These are phyloP conservation scores for Escallonia rubra DNA, from an alignment of 129 eudicot species.

Conservation along the genomic window DNA sequence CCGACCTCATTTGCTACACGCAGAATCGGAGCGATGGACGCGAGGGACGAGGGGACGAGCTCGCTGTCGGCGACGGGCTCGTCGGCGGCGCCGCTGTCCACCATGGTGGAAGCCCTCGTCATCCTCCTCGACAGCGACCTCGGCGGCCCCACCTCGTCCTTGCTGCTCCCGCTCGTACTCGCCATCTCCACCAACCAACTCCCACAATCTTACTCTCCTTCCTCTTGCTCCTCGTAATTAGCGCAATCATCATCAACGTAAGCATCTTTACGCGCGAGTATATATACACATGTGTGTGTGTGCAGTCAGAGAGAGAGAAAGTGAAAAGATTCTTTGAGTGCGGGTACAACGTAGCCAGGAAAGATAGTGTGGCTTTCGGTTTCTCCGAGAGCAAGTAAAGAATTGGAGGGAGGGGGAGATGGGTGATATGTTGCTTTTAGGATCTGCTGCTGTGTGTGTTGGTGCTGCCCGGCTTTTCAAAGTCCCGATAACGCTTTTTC, in stretches of 20 bases:
- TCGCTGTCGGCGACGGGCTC: slow-evolving; percentile 66
- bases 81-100: slow-evolving; percentile 48
- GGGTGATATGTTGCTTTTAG: no score
- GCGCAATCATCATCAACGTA: background rate
- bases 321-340: slow-evolving; percentile 16
- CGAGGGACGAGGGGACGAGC: slow-evolving; percentile 86
- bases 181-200: slow-evolving; percentile 45
- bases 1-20: slow-evolving; percentile 86
- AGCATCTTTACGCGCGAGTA: no score
- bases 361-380: slow-evolving; percentile 5
- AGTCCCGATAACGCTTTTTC: no score
- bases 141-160: slow-evolving; percentile 35
- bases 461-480: background rate
- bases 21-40: slow-evolving; percentile 80
- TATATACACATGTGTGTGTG: background rate
- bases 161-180: slow-evolving; percentile 75
- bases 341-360: background rate
- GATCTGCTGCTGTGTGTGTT: background rate
- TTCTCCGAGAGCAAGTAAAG: slow-evolving; percentile 25
- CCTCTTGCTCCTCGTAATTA: background rate
- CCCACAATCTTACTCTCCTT: background rate
- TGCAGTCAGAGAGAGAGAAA: background rate
- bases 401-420: background rate
- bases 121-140: slow-evolving; percentile 43
- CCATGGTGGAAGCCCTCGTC: slow-evolving; percentile 39